A percentile compares a stretch with the other conserved stretches of the same genome.
These are phyloP conservation scores for Tuber umbilicatum DNA, from an alignment of 495 filamentous ascomycete species.

Conservation along the genomic window DNA sequence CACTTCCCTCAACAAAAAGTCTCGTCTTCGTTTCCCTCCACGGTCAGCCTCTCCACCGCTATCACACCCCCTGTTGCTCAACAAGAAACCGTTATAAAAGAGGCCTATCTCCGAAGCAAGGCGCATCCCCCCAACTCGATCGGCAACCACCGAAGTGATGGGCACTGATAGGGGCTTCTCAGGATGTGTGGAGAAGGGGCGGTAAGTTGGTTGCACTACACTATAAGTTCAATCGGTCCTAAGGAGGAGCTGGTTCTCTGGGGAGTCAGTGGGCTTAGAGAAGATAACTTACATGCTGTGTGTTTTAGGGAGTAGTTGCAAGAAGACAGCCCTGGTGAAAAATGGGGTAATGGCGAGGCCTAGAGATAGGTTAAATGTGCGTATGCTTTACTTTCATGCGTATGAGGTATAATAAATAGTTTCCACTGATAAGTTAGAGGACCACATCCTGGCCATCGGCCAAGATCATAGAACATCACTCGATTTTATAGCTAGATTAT, in stretches of 20 bases:
- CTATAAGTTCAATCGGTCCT: not conserved
- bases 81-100: not conserved
- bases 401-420: not conserved
- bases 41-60: no score
- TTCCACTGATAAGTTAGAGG: not conserved
- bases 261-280: not conserved
- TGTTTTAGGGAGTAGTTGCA: not conserved
- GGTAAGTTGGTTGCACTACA: not conserved
- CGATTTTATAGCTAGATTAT: not conserved
- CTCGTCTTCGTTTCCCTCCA: no score
- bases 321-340: not conserved
- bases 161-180: not conserved
- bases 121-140: not conserved
- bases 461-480: not conserved
- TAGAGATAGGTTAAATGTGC: not conserved
- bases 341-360: not conserved
- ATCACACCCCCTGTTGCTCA: no score
- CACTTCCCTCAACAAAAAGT: no score
- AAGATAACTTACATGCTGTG: not conserved
- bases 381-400: not conserved
- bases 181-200: no score
- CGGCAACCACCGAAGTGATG: not conserved
- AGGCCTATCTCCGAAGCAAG: not conserved
- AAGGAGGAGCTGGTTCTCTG: not conserved
- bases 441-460: not conserved